Evolutionary conservation across 345 rosid genomes (phyloP).

Genomic region (Pistacia atlantica): DNA sequence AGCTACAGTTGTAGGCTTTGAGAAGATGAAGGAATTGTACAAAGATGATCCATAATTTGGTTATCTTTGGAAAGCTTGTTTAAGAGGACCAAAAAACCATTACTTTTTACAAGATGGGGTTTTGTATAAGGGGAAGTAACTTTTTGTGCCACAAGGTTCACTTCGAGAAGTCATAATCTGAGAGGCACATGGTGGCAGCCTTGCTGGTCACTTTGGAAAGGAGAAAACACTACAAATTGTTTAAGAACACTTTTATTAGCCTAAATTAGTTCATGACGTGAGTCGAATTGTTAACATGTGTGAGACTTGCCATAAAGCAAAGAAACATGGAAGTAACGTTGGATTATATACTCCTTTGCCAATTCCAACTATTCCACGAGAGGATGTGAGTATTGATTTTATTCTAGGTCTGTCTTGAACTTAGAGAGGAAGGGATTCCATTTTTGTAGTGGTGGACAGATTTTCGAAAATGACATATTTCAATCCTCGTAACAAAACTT

Average conservation of each 20-base stretch:
- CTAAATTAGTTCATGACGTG: not conserved
- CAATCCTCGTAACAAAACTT: not conserved
- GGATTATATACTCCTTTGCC: not conserved
- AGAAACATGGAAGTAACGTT: not conserved
- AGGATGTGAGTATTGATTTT: not conserved
- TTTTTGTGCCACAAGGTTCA: no score
- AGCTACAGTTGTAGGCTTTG: no score
- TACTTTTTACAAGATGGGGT: no score
- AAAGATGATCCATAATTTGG: no score
- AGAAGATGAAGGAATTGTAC: no score
- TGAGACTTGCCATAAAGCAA: not conserved
- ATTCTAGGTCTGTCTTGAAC: not conserved
- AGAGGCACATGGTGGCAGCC: no score
- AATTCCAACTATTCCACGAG: not conserved
- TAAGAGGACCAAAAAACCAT: no score
- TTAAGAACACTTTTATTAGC: not conserved
- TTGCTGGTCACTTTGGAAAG: not conserved
- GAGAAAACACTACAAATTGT: not conserved
- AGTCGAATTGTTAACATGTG: not conserved
- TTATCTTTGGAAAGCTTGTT: no score
- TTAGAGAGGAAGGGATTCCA: not conserved
- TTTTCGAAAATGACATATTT: not conserved
- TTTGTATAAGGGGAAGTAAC: no score
- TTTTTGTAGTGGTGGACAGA: not conserved
- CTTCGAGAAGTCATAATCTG: not conserved